phyloP scores from a whole-genome alignment of 805 yeast genomes.

The Candida methanosorbosa region DNA sequence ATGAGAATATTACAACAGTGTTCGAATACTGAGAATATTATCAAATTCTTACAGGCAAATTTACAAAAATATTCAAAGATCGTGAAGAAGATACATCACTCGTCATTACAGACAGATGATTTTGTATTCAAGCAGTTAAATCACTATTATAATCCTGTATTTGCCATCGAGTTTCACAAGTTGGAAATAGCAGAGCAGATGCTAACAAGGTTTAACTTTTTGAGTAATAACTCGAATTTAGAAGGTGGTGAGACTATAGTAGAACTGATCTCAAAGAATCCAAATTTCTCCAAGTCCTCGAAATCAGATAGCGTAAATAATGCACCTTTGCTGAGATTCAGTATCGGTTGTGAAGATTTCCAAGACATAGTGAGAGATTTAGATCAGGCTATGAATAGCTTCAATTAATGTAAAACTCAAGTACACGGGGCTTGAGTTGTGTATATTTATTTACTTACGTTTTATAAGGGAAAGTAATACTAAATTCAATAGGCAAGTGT shows the following conservation, averaged over 20 bases:
- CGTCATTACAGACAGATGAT: slow-evolving; percentile 35
- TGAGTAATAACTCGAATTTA: slow-evolving; percentile 39
- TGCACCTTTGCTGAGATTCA: slow-evolving; percentile 38
- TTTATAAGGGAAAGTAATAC: too few relatives aligned
- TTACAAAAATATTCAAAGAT: slow-evolving; percentile 25
- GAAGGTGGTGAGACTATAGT: slow-evolving; percentile 45
- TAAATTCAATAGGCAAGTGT: too few relatives aligned
- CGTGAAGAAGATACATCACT: slow-evolving; percentile 30
- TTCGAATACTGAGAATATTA: slow-evolving; percentile 32
- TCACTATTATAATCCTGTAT: slow-evolving; percentile 37
- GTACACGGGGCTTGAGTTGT: too few relatives aligned
- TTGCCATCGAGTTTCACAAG: slow-evolving; percentile 30
- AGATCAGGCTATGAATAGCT: slow-evolving; percentile 27
- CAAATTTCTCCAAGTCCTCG: slow-evolving; percentile 19
- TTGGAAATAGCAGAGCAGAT: slow-evolving; percentile 29
- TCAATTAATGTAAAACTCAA: neutral
- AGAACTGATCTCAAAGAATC: slow-evolving; percentile 30
- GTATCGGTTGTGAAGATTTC: slow-evolving; percentile 46
- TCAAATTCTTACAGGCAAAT: slow-evolving; percentile 28
- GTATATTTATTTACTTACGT: too few relatives aligned
- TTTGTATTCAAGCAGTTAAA: slow-evolving; percentile 33
- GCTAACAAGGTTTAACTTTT: slow-evolving; percentile 37
- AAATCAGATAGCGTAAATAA: too few relatives aligned
- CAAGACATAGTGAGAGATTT: slow-evolving; percentile 43
- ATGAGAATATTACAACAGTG: slow-evolving; percentile 41